A percentile compares a stretch with the other conserved stretches of the same genome.
Evolutionary conservation across 192 early-diverging fungal species (phyloP).

Genomic region (Backusella macrospora): DNA sequence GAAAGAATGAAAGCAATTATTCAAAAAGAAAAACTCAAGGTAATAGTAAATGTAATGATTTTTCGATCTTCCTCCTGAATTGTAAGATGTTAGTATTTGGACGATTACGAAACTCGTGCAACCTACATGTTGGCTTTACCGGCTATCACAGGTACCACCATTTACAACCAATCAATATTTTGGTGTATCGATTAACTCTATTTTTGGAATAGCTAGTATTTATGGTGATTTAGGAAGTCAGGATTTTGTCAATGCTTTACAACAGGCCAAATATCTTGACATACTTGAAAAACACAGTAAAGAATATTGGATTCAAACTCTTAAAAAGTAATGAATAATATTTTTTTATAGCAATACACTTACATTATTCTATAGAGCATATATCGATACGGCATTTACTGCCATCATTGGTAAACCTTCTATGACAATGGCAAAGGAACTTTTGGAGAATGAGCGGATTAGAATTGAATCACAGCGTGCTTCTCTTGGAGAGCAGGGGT

Average conservation of each 20-base stretch:
- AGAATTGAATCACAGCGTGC: constrained; percentile 48
- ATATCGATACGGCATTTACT: constrained; percentile 42
- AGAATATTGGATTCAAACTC: constrained; percentile 48
- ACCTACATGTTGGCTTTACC: constrained; percentile 21
- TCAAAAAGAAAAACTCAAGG: constrained; percentile 51
- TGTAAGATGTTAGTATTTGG: constrained; percentile 16
- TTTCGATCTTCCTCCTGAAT: neutral
- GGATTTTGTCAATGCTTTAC: constrained; percentile 44
- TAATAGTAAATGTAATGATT: neutral
- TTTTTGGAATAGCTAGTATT: constrained; percentile 40
- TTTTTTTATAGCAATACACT: neutral
- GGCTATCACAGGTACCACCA: constrained; percentile 22
- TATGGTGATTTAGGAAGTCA: constrained; percentile 54
- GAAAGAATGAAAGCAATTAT: constrained; percentile 53
- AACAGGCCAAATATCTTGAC: constrained; percentile 49
- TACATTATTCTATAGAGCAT: constrained; percentile 36
- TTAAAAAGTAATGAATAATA: constrained; percentile 44
- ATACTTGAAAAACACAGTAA: constrained; percentile 43
- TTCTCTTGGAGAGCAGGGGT: constrained; percentile 43
- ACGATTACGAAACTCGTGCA: constrained; percentile 21
- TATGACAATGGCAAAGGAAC: constrained; percentile 43
- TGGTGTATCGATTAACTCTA: neutral
- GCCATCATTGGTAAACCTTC: constrained; percentile 58
- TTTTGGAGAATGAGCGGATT: constrained; percentile 46
- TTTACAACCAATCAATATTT: neutral